Evolutionary conservation across 805 yeast species (phyloP).

Genomic region (Tetrapisispora nanseiensis): DNA sequence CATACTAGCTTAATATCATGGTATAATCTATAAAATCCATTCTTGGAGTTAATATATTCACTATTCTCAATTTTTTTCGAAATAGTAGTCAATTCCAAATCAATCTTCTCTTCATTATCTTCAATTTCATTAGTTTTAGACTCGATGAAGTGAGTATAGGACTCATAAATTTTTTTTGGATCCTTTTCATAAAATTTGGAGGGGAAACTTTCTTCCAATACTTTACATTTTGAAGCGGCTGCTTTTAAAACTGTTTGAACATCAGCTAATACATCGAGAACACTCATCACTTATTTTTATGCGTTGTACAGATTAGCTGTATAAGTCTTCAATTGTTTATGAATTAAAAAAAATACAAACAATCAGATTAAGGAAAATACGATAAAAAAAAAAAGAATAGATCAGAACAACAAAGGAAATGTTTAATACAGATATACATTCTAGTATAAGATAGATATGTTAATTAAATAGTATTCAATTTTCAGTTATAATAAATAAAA

Average conservation of each 20-base stretch:
- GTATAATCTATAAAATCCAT: conserved; percentile 44
- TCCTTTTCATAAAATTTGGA: conserved; percentile 37
- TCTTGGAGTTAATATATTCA: conserved; percentile 30
- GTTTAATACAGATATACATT: too few species aligned
- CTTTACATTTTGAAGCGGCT: conserved; percentile 26
- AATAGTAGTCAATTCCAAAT: conserved; percentile 32
- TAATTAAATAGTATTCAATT: too few species aligned
- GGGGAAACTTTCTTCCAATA: conserved; percentile 35
- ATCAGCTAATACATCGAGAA: conserved; percentile 9
- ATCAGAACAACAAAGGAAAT: too few species aligned
- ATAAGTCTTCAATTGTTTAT: too few species aligned
- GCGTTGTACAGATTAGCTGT: too few species aligned
- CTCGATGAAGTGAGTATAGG: conserved; percentile 33
- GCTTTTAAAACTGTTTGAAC: conserved; percentile 16
- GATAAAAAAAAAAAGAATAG: too few species aligned
- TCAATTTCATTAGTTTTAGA: conserved; percentile 15
- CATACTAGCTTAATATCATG: conserved; percentile 59
- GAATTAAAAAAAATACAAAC: too few species aligned
- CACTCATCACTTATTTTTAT: conserved; percentile 3
- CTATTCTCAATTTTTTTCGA: conserved; percentile 30
- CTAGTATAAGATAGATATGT: too few species aligned
- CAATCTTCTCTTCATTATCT: conserved; percentile 9
- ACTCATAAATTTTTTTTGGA: conserved; percentile 34
- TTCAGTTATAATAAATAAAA: too few species aligned
- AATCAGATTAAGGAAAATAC: too few species aligned